Conservation (phyloP, 108 stramenopile species). For the Parietichytrium sp. region DNA sequence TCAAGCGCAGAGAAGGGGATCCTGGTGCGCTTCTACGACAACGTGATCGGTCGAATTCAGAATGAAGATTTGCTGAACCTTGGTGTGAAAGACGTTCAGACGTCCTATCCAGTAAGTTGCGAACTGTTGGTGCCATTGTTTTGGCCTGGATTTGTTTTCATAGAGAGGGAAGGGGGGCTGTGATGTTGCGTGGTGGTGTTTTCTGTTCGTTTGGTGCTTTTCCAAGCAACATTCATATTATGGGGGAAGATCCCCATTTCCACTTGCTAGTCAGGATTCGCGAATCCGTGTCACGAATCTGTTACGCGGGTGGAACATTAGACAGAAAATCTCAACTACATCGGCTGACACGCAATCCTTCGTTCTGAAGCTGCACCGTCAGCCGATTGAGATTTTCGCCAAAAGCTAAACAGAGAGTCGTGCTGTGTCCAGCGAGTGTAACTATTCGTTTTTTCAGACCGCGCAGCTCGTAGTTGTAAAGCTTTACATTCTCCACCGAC, state of each 20-base stretch:
- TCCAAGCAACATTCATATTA: background rate
- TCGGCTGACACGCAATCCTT: background rate
- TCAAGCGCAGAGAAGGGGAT: background rate
- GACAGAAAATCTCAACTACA: background rate
- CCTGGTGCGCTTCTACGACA: background rate
- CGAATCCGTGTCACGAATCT: background rate
- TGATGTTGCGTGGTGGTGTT: background rate
- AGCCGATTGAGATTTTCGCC: background rate
- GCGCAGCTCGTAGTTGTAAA: background rate
- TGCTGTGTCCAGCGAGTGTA: background rate
- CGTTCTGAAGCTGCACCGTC: background rate
- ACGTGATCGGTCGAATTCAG: background rate
- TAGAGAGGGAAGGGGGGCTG: background rate
- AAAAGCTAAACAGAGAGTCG: background rate
- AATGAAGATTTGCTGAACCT: background rate
- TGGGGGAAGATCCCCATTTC: background rate
- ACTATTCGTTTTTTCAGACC: background rate
- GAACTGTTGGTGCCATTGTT: background rate
- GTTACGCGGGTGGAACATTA: conserved; percentile 28
- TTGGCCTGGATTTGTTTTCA: background rate
- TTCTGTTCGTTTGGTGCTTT: too few species aligned
- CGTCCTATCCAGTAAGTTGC: conserved; percentile 22
- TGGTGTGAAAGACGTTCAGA: background rate
- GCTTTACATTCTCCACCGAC: too few species aligned
- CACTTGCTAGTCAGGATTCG: conserved; percentile 33